Percentiles rank a stretch among this genome's conserved stretches.
Evolutionary conservation across 1,284 basidiomycete species (phyloP).

Genomic region (Cryptococcus sp.): DNA sequence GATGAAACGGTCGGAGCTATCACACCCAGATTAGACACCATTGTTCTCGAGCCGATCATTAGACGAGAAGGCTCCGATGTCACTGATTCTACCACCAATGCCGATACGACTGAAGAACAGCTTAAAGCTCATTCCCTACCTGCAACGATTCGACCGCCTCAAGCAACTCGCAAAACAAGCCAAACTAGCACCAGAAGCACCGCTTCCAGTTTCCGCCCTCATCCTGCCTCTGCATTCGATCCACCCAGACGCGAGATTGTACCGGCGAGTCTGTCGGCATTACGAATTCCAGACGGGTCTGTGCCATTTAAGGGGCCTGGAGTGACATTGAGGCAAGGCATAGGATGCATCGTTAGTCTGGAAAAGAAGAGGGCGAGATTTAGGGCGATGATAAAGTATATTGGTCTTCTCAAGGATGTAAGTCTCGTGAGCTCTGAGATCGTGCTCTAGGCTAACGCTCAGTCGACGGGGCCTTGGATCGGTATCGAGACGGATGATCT

Average conservation of each 20-base stretch:
- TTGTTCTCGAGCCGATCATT: background rate
- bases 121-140: background rate
- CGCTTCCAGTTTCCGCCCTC: slow-evolving; percentile 36
- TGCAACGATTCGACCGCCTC: background rate
- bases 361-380: slow-evolving; percentile 65
- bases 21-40: background rate
- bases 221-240: slow-evolving; percentile 43
- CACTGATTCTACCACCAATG: background rate
- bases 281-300: slow-evolving; percentile 10
- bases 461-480: slow-evolving; percentile 69
- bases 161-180: slow-evolving; percentile 3
- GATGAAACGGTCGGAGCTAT: background rate
- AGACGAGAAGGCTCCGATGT: background rate
- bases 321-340: slow-evolving; percentile 75
- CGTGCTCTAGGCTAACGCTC: background rate
- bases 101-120: too few relatives aligned
- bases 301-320: slow-evolving; percentile 46
- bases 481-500: slow-evolving; percentile 79
- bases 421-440: slow-evolving; percentile 7
- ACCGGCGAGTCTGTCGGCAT: background rate
- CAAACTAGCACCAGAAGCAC: slow-evolving; percentile 9
- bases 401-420: slow-evolving; percentile 75
- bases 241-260: slow-evolving; percentile 18
- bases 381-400: slow-evolving; percentile 79
- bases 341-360: slow-evolving; percentile 83